Evolutionary conservation across 768 basidiomycete genomes (phyloP), one percentile per base, ranked within the genome.

Genomic region (Podaxis mareebaensis): DNA sequence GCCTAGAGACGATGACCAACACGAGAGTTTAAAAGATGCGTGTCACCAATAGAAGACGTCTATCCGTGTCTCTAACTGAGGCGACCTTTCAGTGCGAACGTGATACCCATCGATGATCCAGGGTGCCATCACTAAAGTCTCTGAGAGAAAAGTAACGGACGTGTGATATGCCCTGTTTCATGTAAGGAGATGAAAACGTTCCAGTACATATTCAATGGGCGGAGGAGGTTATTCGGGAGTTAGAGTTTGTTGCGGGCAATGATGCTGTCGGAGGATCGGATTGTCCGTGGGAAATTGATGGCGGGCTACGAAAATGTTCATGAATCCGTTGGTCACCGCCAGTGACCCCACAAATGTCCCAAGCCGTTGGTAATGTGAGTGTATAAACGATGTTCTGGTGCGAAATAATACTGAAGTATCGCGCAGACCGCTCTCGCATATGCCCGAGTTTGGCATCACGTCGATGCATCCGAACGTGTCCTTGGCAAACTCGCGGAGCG

Each of bases 361-460:
- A 93, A 75, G 85, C 84, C 53, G 81, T 92, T 51, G 92, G 92
- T 72, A 93, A 92, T 72, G 92, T 92, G 78, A 36, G 85, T 78
- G n/a, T 58, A 22, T 46, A 38, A 56, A 20, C 22, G 1, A 1
- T 20, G 33, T 2, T 60, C 3, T 12, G 39, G n/a, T 13, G 13
- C 52, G 17, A 22, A 22, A 28, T 22, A 10, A n/a, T 59, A 39
- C 68, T 20, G 40, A 53, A 13, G n/a, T 53, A 17, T 20, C 42
- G 7, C 54, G 44, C 68, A 99, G 95, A 96, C 97, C n/a, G 91
- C 89, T 1, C 87, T 99, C 67, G 96, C 95, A 0, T 95, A 94
- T 69, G 91, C 93, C n/a, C 83, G 96, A 52, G 88, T 95, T 51
- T 99, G 96, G 97, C 95, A 98, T 73, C 92, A 93, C 65, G 93